Evolutionary conservation across 148 eudicot genomes (phyloP), one percentile per base, ranked within the genome.

Genomic region (Salicornia ramosissima): DNA sequence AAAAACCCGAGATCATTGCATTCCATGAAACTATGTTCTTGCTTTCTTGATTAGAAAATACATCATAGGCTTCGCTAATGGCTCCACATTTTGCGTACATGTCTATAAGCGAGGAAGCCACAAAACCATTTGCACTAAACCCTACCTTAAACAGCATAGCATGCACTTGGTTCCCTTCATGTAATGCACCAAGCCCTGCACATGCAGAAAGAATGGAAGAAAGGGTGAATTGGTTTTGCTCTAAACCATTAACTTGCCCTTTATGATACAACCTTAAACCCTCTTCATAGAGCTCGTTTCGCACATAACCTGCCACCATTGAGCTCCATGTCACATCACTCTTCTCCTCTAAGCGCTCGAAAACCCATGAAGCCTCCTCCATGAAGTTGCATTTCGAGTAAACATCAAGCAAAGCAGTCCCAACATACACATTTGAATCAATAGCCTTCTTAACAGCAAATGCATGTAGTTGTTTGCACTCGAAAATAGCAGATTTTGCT

Each of bases 391-490:
- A 87, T 65, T 89, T 92, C 0, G 91, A 83, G 68, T 89, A 92
- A 34, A 92, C 91, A 82, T 86, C 91, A 71, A 92, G 80, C 78
- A 92, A 80, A 18, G 89, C 92, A 12, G 97, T 87, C n/a, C 88
- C 91, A 72, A 92, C 96, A 78, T 77, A 89, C 53, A 78, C 80
- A 77, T 87, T 89, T 2, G 67, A 78, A 64, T 77, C 78, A 24
- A 87, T 71, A 0, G 81, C 83, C 34, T 78, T 68, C 77, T 92
- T 92, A 42, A 92, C 42, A 39, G 86, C 80, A 64, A 92, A 75
- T 42, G 79, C 84, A 70, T 92, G 96, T 64, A 92, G 71, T 46
- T 87, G 93, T 33, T 68, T 87, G 70, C 97, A 87, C 81, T 92
- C 97, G 26, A 73, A 71, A 42, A 88, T 71, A 5, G 87, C 88